Base-by-base conservation (phyloP, 805 yeast genomes). In the Soucietia sequanensis region DNA sequence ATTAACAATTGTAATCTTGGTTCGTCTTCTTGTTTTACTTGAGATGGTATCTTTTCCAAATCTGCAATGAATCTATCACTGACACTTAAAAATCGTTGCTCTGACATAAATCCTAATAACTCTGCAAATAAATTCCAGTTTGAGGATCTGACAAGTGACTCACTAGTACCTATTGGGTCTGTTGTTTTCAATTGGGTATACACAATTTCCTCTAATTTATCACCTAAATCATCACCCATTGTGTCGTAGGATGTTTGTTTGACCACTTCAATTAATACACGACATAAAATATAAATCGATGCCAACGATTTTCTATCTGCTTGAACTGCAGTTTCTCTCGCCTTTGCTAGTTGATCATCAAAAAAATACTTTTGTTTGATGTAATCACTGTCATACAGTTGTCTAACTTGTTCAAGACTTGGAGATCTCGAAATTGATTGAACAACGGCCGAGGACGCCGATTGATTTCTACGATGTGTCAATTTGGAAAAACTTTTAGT, bases 81-180 rank as follows among this genome's bases (percentile, higher is more conserved):
- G 1, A 93, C 98, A 37, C 89, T 81, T 9, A 87, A 56, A 46
- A 93, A 89, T 34, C 95, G 72, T 43, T 80, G 80, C 29, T 78
- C 84, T 0, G 96, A 86, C 95, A 95, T 89, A 44, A 80, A 81
- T 1, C 99, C 99, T 26, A 95, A 61, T 5, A 93, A 66, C 42
- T 84, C 85, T 0, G 98, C 95, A 58, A 93, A 81, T 23, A 90
- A 71, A 50, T 85, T 83, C 98, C 98, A 93, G 56, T 93, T 93
- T 0, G 96, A 88, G 6, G 93, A 81, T 38, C 95, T 75, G 2
- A 91, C 86, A 16, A 80, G 65, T 29, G 87, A 81, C 37, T 66
- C 71, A 32, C 68, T 57, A 1, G 71, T 64, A 2, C 81, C 72
- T 5, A 85, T 74, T 0, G 96, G 95, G 51, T 93, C 97, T 1